phyloP scores from a whole-genome alignment of 768 basidiomycete genomes.

The Asterophora lycoperdoides region DNA sequence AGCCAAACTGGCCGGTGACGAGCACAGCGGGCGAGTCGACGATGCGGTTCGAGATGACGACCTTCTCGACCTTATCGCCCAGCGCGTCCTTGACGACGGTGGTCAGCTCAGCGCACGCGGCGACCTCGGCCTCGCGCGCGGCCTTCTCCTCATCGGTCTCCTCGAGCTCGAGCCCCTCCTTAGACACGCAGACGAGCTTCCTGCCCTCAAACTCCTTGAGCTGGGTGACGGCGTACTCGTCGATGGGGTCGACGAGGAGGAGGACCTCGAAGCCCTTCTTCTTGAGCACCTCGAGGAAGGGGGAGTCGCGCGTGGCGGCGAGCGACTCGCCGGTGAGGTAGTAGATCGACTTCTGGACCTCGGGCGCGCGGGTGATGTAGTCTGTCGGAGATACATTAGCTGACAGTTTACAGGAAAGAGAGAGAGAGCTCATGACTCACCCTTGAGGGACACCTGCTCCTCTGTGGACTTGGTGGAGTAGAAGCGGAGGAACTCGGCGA shows the following conservation, averaged over 20 bases:
- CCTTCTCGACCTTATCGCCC: slow-evolving; percentile 99
- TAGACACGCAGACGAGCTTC: slow-evolving; percentile 96
- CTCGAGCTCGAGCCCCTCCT: slow-evolving; percentile 98
- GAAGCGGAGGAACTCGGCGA: slow-evolving; percentile 99
- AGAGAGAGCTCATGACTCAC: slow-evolving; percentile 35
- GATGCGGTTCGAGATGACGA: slow-evolving; percentile 96
- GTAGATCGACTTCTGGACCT: slow-evolving; percentile 98
- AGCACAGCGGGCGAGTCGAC: slow-evolving; percentile 94
- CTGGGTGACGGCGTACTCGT: slow-evolving; percentile 97
- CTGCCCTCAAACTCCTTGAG: slow-evolving; percentile 99
- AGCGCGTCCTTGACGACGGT: slow-evolving; percentile 96
- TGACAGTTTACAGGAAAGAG: neutral
- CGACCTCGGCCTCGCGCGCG: slow-evolving; percentile 77
- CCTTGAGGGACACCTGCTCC: slow-evolving; percentile 91
- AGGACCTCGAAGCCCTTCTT: slow-evolving; percentile 99
- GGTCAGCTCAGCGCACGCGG: slow-evolving; percentile 85
- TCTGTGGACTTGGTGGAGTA: slow-evolving; percentile 91
- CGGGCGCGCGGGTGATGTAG: slow-evolving; percentile 99
- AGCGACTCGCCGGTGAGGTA: slow-evolving; percentile 99
- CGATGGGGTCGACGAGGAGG: slow-evolving; percentile 96
- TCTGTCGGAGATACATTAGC: slow-evolving; percentile 40
- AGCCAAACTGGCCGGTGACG: slow-evolving; percentile 98
- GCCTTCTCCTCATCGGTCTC: slow-evolving; percentile 99
- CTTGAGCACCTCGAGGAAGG: slow-evolving; percentile 99
- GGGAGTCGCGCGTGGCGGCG: slow-evolving; percentile 84